Conservation (phyloP, 306 rosid genomes). For the Quercus suber region DNA sequence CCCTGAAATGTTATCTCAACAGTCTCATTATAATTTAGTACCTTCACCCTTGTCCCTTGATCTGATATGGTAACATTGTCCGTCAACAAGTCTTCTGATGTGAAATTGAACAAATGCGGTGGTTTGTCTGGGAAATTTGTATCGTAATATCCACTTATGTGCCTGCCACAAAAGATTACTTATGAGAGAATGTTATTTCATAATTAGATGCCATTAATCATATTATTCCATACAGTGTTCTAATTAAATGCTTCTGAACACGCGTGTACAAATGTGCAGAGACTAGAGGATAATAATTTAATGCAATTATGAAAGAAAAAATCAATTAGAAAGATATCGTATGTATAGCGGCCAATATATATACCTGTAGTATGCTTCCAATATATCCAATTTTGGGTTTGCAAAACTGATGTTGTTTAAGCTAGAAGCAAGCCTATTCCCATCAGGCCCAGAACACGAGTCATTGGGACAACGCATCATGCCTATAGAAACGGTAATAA, state of each 20-base stretch:
- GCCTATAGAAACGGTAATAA: slow-evolving; percentile 31
- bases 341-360: not conserved
- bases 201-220: not conserved
- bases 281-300: no score
- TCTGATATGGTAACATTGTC: slow-evolving; percentile 25
- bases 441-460: slow-evolving; percentile 43
- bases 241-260: not conserved
- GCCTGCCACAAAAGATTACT: not conserved
- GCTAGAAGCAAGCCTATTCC: slow-evolving; percentile 39
- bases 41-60: slow-evolving; percentile 42
- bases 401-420: slow-evolving; percentile 52
- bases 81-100: slow-evolving; percentile 7
- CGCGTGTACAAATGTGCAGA: no score
- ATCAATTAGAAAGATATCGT: no score
- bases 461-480: slow-evolving; percentile 25
- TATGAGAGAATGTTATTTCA: not conserved
- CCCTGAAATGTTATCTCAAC: slow-evolving; percentile 51
- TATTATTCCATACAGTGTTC: not conserved
- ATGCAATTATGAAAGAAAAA: no score
- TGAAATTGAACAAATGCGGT: slow-evolving; percentile 33
- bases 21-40: slow-evolving; percentile 28
- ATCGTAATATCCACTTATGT: not conserved
- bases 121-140: slow-evolving; percentile 40
- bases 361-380: slow-evolving; percentile 55
- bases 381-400: slow-evolving; percentile 26